A percentile compares a stretch with the other conserved stretches of the same genome.
phyloP scores from a whole-genome alignment of 2,329 filamentous ascomycete species.

The Paecilomyces formosus region DNA sequence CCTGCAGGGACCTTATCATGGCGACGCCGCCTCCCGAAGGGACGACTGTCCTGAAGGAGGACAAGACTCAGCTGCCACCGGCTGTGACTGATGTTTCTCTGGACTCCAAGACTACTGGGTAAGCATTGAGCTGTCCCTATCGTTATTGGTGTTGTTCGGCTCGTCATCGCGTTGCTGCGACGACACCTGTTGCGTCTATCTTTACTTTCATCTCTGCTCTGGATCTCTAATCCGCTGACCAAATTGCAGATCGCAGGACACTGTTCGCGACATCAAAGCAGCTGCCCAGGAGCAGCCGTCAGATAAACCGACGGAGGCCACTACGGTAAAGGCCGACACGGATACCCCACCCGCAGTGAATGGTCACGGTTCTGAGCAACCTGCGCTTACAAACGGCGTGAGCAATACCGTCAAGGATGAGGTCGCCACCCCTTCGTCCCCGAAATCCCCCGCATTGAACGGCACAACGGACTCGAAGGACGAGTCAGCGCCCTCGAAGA shows the following conservation, averaged over 20 bases:
- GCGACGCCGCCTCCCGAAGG: conserved; percentile 38
- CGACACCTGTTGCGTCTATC: background rate
- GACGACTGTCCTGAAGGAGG: conserved; percentile 28
- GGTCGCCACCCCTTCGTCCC: conserved; percentile 17
- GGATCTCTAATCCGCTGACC: conserved; percentile 10
- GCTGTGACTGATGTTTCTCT: conserved; percentile 26
- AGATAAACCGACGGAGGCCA: conserved; percentile 5
- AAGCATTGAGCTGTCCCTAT: conserved; percentile 10
- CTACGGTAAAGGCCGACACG: conserved; percentile 3
- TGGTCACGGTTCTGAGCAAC: conserved; percentile 17
- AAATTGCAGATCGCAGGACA: conserved; percentile 12
- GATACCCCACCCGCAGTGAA: conserved; percentile 16
- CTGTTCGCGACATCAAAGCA: conserved; percentile 16
- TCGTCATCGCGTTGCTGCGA: background rate
- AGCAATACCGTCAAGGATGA: conserved; percentile 1
- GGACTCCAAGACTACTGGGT: conserved; percentile 21
- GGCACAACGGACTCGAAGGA: background rate
- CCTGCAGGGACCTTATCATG: conserved; percentile 22
- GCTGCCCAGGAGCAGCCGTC: conserved; percentile 8
- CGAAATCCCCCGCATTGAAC: conserved; percentile 19
- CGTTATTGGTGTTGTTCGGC: background rate
- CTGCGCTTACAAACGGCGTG: conserved; percentile 21
- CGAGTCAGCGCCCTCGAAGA: background rate
- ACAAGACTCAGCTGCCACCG: conserved; percentile 33
- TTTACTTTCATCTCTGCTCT: background rate